Evolutionary conservation across 192 early-diverging fungal genomes (phyloP).

Genomic region (Podila verticillata): DNA sequence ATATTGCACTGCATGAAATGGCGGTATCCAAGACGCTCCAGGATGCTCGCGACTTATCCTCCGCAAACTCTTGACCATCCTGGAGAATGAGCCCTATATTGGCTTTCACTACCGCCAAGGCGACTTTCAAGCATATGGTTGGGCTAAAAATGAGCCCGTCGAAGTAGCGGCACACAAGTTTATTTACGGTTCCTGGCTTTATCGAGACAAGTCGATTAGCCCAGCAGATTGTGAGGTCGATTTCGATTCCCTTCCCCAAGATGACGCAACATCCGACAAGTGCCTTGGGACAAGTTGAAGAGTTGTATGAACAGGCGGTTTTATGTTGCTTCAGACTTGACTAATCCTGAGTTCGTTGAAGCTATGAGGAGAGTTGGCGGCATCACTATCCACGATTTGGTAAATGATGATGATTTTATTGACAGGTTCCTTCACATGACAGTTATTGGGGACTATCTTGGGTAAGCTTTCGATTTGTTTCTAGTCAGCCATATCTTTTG

Average conservation of each 20-base stretch:
- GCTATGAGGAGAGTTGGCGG: conserved; percentile 1
- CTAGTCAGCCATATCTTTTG: neutral
- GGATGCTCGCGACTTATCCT: conserved; percentile 6
- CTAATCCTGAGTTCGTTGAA: conserved; percentile 2
- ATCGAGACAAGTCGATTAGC: neutral
- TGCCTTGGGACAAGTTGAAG: conserved; percentile 11
- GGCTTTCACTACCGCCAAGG: conserved; percentile 9
- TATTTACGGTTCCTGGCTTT: neutral
- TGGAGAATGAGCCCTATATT: conserved; percentile 2
- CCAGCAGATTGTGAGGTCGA: neutral
- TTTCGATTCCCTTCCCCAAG: neutral
- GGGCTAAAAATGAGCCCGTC: neutral
- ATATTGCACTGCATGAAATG: neutral
- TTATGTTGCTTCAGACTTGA: conserved; percentile 6
- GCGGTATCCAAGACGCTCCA: conserved; percentile 2
- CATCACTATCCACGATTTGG: conserved; percentile 4
- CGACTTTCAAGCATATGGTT: conserved; percentile 1
- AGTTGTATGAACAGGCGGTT: conserved; percentile 4
- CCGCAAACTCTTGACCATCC: neutral
- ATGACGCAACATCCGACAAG: conserved; percentile 6
- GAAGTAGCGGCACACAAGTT: conserved; percentile 3
- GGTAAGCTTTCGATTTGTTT: neutral
- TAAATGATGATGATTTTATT: conserved; percentile 3
- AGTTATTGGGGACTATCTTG: conserved; percentile 8
- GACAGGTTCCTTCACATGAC: conserved; percentile 1